Evolutionary conservation across 345 rosid genomes (phyloP).

Genomic region (Moricandia arvensis): DNA sequence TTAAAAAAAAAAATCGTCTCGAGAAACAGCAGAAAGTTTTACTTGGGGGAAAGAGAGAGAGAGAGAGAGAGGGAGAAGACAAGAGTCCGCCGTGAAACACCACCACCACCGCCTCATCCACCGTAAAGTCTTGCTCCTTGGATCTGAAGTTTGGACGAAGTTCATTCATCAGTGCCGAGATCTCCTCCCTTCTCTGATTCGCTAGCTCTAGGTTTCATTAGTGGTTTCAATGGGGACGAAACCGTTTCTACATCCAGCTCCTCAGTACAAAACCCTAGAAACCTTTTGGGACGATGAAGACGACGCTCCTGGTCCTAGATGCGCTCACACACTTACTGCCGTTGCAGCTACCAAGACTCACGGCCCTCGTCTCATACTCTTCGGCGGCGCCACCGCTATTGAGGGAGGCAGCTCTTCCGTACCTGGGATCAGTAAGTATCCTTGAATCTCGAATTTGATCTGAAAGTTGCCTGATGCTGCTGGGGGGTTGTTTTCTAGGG

Average conservation of each 20-base stretch:
- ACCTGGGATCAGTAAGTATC: slow-evolving; percentile 82
- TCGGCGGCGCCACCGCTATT: slow-evolving; percentile 98
- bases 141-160: no score
- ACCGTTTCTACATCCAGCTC: slow-evolving; percentile 54
- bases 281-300: slow-evolving; percentile 91
- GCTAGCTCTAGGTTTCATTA: no score
- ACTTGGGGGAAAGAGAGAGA: no score
- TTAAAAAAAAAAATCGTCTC: no score
- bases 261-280: slow-evolving; percentile 71
- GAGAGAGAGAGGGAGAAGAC: no score
- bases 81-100: no score
- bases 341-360: slow-evolving; percentile 85
- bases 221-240: no score
- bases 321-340: slow-evolving; percentile 87
- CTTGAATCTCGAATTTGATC: slow-evolving; percentile 1
- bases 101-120: no score
- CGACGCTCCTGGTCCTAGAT: slow-evolving; percentile 94
- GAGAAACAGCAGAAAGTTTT: no score
- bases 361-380: slow-evolving; percentile 92
- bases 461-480: slow-evolving; percentile 6
- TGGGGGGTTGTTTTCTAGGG: slow-evolving; percentile 40
- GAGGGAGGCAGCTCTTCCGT: slow-evolving; percentile 83
- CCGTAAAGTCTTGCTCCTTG: no score
- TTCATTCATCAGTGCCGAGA: no score
- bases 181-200: no score